A percentile compares a stretch with the other conserved stretches of the same genome.
Conservation (phyloP, 208 protist species). For the Naegleria gruberi region DNA sequence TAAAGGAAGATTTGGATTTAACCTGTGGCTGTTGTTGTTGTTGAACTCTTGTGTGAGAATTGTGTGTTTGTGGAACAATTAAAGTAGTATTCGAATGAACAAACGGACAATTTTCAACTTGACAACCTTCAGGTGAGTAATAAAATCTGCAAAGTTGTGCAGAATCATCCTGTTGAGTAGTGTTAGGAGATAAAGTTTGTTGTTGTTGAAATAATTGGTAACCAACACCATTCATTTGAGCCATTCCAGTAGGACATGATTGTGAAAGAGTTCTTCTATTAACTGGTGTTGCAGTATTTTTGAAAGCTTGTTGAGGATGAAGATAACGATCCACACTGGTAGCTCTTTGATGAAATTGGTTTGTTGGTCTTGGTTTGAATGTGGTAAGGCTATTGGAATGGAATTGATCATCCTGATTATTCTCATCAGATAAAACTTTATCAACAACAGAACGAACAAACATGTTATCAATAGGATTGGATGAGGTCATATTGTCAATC, state of each 20-base stretch:
- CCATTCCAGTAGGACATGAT: not conserved
- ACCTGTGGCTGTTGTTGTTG: not conserved
- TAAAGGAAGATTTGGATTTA: too few relatives aligned
- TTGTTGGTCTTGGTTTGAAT: not conserved
- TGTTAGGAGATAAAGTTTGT: not conserved
- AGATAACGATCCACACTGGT: not conserved
- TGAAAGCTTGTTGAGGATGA: not conserved
- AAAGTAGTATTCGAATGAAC: not conserved
- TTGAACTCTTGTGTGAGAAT: not conserved
- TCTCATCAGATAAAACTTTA: not conserved
- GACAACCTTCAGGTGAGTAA: not conserved
- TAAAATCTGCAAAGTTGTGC: not conserved
- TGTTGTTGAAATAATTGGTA: not conserved
- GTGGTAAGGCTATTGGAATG: not conserved
- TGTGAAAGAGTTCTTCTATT: not conserved
- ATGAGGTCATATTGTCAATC: too few relatives aligned
- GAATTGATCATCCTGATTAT: not conserved
- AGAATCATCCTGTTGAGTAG: not conserved
- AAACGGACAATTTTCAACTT: not conserved
- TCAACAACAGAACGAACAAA: not conserved
- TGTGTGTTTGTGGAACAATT: not conserved
- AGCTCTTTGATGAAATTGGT: not conserved
- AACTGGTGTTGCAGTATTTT: too few relatives aligned
- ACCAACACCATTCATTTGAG: not conserved
- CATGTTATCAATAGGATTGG: not conserved